Conservation (phyloP, 768 basidiomycete genomes). For the Tremella fuciformis region DNA sequence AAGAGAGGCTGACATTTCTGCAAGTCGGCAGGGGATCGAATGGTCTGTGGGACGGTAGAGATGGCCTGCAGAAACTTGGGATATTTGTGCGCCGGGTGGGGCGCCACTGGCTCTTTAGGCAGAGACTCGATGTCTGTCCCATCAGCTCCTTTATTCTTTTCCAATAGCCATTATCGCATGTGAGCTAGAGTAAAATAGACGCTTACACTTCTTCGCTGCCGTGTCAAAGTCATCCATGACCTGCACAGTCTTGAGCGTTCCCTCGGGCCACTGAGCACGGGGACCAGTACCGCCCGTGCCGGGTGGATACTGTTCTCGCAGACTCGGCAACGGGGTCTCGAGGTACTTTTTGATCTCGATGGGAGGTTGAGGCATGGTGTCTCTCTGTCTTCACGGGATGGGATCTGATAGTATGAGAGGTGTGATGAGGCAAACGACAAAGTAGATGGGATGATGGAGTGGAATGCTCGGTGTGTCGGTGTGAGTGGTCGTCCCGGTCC, state of each 20-base stretch:
- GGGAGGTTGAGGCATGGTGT: slow-evolving; percentile 51
- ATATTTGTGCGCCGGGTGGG: slow-evolving; percentile 51
- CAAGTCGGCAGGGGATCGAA: slow-evolving; percentile 47
- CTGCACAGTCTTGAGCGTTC: slow-evolving; percentile 40
- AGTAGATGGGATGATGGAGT: no score
- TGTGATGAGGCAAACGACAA: no score
- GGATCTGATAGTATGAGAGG: no score
- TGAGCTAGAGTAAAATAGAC: not conserved
- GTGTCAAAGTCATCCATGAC: slow-evolving; percentile 45
- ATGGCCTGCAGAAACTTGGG: slow-evolving; percentile 46
- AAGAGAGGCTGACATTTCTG: slow-evolving; percentile 40
- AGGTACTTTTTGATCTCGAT: slow-evolving; percentile 48
- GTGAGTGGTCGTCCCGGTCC: no score
- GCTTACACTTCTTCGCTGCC: slow-evolving; percentile 46
- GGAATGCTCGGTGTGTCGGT: no score
- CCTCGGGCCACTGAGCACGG: slow-evolving; percentile 36
- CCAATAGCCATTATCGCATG: not conserved
- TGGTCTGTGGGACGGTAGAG: slow-evolving; percentile 31
- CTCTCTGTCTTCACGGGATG: not conserved
- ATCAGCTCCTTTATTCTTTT: not conserved
- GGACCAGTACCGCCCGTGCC: slow-evolving; percentile 46
- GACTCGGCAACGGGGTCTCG: slow-evolving; percentile 35
- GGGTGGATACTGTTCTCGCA: slow-evolving; percentile 49
- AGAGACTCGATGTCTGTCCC: slow-evolving; percentile 39
- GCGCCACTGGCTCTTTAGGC: slow-evolving; percentile 39